Percentiles rank a stretch among this genome's conserved stretches.
Evolutionary conservation across 495 filamentous ascomycete species (phyloP).

Genomic region (Neurospora hispaniola): DNA sequence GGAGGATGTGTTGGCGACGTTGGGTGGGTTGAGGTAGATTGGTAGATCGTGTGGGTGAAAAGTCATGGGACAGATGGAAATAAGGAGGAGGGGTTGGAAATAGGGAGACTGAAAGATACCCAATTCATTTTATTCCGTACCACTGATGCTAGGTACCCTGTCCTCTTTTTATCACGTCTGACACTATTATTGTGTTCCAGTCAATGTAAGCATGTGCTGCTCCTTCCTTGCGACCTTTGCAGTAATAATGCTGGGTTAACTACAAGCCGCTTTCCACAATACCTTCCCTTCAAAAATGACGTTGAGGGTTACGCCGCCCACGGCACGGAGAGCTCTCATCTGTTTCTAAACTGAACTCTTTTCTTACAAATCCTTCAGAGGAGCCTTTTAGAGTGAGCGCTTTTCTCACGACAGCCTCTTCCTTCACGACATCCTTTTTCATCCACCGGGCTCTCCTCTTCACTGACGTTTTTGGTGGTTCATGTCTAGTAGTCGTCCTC

Average conservation of each 20-base stretch:
- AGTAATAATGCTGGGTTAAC: not conserved
- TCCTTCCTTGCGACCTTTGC: not conserved
- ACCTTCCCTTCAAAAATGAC: not conserved
- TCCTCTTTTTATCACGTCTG: not conserved
- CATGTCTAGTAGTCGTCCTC: conserved; percentile 14
- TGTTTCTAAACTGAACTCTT: not conserved
- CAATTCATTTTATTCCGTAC: not conserved
- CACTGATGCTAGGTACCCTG: too few species aligned
- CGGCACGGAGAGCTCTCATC: not conserved
- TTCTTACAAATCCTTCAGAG: not conserved
- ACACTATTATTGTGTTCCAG: not conserved
- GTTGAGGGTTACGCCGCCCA: not conserved
- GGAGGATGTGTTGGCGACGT: conserved; percentile 16
- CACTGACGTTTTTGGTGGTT: not conserved
- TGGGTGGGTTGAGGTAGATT: conserved; percentile 11
- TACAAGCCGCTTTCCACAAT: not conserved
- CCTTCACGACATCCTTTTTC: not conserved
- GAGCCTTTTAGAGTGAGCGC: not conserved
- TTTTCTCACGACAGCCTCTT: not conserved
- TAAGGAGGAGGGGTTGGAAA: not conserved
- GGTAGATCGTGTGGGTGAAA: too few species aligned
- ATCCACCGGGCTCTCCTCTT: not conserved
- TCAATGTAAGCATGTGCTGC: not conserved
- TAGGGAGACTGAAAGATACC: not conserved
- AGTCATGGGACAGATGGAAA: not conserved